Evolutionary conservation across 2,329 filamentous ascomycete genomes (phyloP), one percentile per base, ranked within the genome.

Genomic region (Pseudogymnoascus sp.): DNA sequence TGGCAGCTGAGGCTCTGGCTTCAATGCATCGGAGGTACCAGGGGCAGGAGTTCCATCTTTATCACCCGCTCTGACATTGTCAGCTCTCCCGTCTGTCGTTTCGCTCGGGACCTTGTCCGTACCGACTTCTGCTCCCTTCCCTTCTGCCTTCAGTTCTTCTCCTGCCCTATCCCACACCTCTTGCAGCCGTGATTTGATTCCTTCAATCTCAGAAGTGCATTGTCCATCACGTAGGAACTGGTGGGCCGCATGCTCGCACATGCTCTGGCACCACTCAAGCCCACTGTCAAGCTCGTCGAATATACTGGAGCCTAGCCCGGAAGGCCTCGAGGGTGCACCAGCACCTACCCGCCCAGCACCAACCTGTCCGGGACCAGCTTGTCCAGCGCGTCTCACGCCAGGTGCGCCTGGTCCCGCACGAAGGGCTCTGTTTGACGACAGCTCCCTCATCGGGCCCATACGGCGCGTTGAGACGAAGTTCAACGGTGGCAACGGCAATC

Each of bases 191-290:
- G 80, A 78, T 70, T 86, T 84, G 61, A 92, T 88, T 55, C 85
- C 87, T 27, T 80, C 79, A 39, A 96, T 81, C 73, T 96, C 91
- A 15, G 84, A 82, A n/a, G 79, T 82, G 74, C 92, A 96, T 70
- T 94, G 88, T 9, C 92, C 92, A 61, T 92, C 89, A 25, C 92
- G 85, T n/a, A 97, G 79, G 65, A 94, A 91, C 70, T 95, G 90
- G 71, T 96, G 92, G 0, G 92, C 92, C 2, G 89, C 92, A 61
- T 87, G 86, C 76, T 97, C 92, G 72, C 90, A 95, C 68, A 92
- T 84, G 62, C 82, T 82, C 73, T 96, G 91, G 4, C 91, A 89
- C 66, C 84, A 84, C 71, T 96, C 92, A 27, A 97, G 79, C 0
- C 84, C 83, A 71, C 88, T 89, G 71, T 96, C 92, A 1, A 92